Evolutionary conservation across 192 early-diverging fungal genomes (phyloP).

Genomic region (Spizellomyces punctatus): DNA sequence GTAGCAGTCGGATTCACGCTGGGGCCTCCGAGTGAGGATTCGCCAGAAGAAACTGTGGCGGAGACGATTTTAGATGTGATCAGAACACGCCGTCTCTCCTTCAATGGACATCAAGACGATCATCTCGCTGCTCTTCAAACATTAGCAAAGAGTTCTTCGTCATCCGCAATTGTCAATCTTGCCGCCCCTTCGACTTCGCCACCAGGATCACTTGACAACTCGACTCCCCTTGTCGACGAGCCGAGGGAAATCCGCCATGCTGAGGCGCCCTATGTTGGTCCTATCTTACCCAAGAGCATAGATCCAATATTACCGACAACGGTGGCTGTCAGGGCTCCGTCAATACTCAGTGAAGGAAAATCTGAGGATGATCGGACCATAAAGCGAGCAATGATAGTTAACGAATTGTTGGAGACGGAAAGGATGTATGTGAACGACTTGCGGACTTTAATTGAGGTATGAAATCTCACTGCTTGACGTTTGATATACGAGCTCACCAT

Average conservation of each 20-base stretch:
- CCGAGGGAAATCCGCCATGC: not conserved
- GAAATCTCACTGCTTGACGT: constrained; percentile 3
- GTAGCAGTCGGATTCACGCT: constrained; percentile 21
- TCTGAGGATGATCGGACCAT: not conserved
- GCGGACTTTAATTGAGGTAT: constrained; percentile 32
- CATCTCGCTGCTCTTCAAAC: constrained; percentile 29
- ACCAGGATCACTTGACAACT: not conserved
- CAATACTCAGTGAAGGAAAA: too few species aligned
- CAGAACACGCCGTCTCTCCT: constrained; percentile 27
- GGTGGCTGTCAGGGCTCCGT: not conserved
- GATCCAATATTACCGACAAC: not conserved
- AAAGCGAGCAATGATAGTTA: constrained; percentile 19
- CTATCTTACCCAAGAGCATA: not conserved
- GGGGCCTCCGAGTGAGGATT: not conserved
- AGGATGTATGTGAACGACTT: constrained; percentile 34
- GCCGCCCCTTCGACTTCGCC: not conserved
- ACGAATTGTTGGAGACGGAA: constrained; percentile 32
- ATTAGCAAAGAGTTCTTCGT: not conserved
- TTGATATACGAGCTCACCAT: not conserved
- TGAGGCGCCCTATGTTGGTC: constrained; percentile 1
- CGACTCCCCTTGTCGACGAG: not conserved
- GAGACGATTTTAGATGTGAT: not conserved
- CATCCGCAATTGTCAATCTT: not conserved
- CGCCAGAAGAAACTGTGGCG: not conserved
- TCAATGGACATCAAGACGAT: constrained; percentile 32